Evolutionary conservation across 2,329 filamentous ascomycete species (phyloP).

Genomic region (Ophioceras dolichostomum): DNA sequence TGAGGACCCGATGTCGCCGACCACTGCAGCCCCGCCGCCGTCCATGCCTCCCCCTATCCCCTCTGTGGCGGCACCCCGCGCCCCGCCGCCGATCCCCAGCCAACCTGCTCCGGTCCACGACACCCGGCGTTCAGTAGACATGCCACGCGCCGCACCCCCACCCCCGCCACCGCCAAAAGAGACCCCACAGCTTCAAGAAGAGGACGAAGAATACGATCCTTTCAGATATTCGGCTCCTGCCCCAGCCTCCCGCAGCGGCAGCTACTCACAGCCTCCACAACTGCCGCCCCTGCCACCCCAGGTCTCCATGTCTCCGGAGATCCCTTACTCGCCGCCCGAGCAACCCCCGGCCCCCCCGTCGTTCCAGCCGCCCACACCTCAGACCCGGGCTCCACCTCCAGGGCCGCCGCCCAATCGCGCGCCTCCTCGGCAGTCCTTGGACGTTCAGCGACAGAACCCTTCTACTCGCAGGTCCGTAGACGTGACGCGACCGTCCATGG

Average conservation of each 20-base stretch:
- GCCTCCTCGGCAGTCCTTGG: conserved; percentile 46
- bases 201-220: conserved; percentile 58
- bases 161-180: conserved; percentile 47
- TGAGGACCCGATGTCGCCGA: conserved; percentile 52
- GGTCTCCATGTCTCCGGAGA: conserved; percentile 23
- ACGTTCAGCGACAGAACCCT: conserved; percentile 40
- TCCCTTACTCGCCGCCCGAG: conserved; percentile 33
- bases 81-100: conserved; percentile 52
- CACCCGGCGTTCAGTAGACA: conserved; percentile 54
- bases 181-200: conserved; percentile 16
- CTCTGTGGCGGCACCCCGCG: conserved; percentile 39
- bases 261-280: no score
- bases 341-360: conserved; percentile 24
- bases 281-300: conserved; percentile 13
- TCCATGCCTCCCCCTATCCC: conserved; percentile 45
- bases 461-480: conserved; percentile 58
- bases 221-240: conserved; percentile 36
- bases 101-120: conserved; percentile 32
- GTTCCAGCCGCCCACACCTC: conserved; percentile 26
- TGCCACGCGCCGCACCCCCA: conserved; percentile 58
- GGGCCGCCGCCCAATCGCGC: conserved; percentile 20
- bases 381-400: conserved; percentile 31
- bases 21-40: conserved; percentile 27
- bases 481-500: conserved; percentile 57
- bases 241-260: conserved; percentile 12